Conservation (phyloP, 1,139 yeast species). For the Candida mesenterica region DNA sequence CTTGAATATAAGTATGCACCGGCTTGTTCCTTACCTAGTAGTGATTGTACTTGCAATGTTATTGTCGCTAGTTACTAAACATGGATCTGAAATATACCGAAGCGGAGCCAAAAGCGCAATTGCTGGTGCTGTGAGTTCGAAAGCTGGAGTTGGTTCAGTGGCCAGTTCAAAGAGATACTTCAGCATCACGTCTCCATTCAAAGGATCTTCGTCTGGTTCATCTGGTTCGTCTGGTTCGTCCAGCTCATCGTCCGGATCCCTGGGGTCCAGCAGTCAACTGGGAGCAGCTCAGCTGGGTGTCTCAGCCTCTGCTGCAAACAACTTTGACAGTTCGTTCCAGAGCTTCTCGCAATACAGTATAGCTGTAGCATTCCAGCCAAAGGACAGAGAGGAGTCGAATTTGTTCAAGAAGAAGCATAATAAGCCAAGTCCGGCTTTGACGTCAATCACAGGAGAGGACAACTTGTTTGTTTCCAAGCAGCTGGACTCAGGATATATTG, state of each 20-base stretch:
- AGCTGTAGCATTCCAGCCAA: conserved; percentile 73
- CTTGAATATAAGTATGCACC: conserved; percentile 5
- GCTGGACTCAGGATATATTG: conserved; percentile 46
- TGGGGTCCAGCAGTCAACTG: too few relatives aligned
- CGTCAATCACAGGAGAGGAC: conserved; percentile 84
- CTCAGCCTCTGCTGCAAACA: conserved; percentile 17
- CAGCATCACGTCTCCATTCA: conserved; percentile 14
- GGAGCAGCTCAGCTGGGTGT: too few relatives aligned
- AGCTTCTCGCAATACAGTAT: conserved; percentile 45
- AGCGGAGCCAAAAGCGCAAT: conserved; percentile 9
- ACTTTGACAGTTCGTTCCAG: conserved; percentile 23
- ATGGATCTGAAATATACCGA: conserved; percentile 12
- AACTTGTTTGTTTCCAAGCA: conserved; percentile 61
- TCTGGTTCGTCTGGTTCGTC: conserved; percentile 2
- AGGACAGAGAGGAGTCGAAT: conserved; percentile 55
- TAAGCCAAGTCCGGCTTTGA: conserved; percentile 34
- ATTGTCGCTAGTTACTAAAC: conserved; percentile 26
- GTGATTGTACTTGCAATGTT: conserved; percentile 30
- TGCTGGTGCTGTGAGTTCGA: neutral
- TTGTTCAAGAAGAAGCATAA: conserved; percentile 35
- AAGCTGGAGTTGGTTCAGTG: too few relatives aligned
- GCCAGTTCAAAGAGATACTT: conserved; percentile 4
- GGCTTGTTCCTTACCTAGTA: conserved; percentile 15
- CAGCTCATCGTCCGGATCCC: too few relatives aligned
- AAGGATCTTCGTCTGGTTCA: conserved; percentile 16